Evolutionary conservation across 257 asterid species (phyloP), one percentile per base, ranked within the genome.

Genomic region (Nemophila menziesii): DNA sequence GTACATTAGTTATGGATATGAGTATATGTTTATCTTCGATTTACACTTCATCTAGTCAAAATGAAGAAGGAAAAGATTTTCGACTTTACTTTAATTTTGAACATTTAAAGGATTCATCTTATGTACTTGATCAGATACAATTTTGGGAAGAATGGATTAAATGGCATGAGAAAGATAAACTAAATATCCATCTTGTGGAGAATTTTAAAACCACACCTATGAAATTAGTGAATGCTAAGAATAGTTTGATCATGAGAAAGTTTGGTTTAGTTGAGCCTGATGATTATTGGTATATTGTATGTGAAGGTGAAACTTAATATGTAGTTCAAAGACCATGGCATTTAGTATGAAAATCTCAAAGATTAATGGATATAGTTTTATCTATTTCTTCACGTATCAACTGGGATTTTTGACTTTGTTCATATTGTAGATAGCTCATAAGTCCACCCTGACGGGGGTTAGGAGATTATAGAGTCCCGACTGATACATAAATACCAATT

Each of bases 1-100:
- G 96, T 38, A 90, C 99, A 1, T 69, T 90, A 29, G 79, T 90
- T 17, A 67, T 90, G 92, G 94, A 90, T 48, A 46, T 81, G 43
- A 74, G 63, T 42, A 29, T 90, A 2, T 90, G 99, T 57, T 71
- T 90, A 64, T 67, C 92, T 11, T 64, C 65, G 62, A 69, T 71
- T 16, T 74, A 90, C 72, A 70, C 94, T 20, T 63, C 74, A 3
- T 72, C 75, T 3, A 78, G 79, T 17, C 62, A 58, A 18, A 87
- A 90, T 11, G 93, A 90, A 54, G 93, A 85, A 55, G 93, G 96
- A 4, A 84, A 77, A 12, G 94, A 85, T 67, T 81, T 84, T 56
- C 63, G 96, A 54, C 73, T 72, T 44, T 85, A 81, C 74, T 81
- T 74, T 11, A 94, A 90, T 52, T 77, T 78, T 10, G 93, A 90